Percentiles rank a stretch among this genome's conserved stretches.
Evolutionary conservation across 176 grass and related monocot species (phyloP).

Genomic region (Paspalum vaginatum): DNA sequence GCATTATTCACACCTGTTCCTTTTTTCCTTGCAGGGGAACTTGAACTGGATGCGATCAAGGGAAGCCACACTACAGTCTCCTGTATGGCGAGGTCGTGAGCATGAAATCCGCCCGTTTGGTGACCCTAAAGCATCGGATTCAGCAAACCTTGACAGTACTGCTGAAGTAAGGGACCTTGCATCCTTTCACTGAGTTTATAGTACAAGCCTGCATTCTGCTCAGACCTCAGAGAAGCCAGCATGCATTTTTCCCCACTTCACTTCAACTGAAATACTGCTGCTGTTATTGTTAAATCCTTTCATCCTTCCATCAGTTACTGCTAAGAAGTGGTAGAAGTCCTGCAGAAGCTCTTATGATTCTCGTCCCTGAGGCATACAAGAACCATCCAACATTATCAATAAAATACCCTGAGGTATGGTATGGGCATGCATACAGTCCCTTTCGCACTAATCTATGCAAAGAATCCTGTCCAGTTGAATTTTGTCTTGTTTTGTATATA

Average conservation of each 20-base stretch:
- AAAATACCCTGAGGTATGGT: conserved; percentile 96
- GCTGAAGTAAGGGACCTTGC: conserved; percentile 75
- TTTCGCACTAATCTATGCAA: conserved; percentile 32
- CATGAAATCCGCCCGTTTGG: conserved; percentile 92
- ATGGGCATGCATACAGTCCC: conserved; percentile 12
- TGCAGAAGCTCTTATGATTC: conserved; percentile 96
- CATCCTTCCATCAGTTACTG: conserved; percentile 64
- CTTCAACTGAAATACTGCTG: conserved; percentile 28
- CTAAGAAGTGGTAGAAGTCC: conserved; percentile 93
- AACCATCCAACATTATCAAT: conserved; percentile 95
- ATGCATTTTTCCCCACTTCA: neutral
- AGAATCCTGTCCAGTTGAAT: conserved; percentile 32
- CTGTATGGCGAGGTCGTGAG: conserved; percentile 97
- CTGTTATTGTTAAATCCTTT: conserved; percentile 29
- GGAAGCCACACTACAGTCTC: conserved; percentile 85
- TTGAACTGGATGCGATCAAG: conserved; percentile 99
- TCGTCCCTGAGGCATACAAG: conserved; percentile 98
- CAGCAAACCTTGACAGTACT: conserved; percentile 95
- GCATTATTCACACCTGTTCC: conserved; percentile 25
- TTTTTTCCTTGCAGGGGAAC: conserved; percentile 78
- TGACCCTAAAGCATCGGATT: conserved; percentile 94
- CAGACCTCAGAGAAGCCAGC: neutral
- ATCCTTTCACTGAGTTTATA: conserved; percentile 25
- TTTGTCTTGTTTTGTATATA: conserved; percentile 55
- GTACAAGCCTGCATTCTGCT: neutral